These are phyloP conservation scores for Fraxinus sp. DNA, from an alignment of 305 asterid species.

Conservation along the genomic window DNA sequence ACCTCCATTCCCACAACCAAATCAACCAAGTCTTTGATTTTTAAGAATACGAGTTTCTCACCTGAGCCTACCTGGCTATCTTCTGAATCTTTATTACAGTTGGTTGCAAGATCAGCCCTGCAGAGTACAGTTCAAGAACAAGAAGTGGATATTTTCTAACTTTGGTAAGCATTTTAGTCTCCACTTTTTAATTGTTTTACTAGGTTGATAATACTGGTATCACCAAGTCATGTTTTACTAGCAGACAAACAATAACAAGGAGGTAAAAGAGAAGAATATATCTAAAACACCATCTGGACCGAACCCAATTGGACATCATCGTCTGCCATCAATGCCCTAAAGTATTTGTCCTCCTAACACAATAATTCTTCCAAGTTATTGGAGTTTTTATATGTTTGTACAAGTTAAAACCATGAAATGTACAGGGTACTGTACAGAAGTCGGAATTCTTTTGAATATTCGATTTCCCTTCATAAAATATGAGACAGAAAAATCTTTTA, in stretches of 20 bases:
- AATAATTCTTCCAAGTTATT: slow-evolving; percentile 19
- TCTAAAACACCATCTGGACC: slow-evolving; percentile 65
- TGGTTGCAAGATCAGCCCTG: slow-evolving; percentile 34
- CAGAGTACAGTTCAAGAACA: slow-evolving; percentile 30
- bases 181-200: neutral
- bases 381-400: slow-evolving; percentile 33
- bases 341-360: slow-evolving; percentile 4
- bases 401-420: slow-evolving; percentile 6
- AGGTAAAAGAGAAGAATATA: slow-evolving; percentile 37
- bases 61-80: neutral
- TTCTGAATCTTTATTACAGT: slow-evolving; percentile 34
- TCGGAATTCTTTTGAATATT: neutral
- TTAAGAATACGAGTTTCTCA: neutral
- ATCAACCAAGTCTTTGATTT: too few species aligned
- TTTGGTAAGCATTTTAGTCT: neutral
- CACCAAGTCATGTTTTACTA: neutral
- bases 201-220: slow-evolving; percentile 10
- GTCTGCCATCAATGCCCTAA: slow-evolving; percentile 52
- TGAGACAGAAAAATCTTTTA: neutral
- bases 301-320: slow-evolving; percentile 60
- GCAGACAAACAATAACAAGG: slow-evolving; percentile 33
- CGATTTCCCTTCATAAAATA: neutral
- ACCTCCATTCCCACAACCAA: neutral
- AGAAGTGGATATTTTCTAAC: slow-evolving; percentile 23
- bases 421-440: neutral